Evolutionary conservation across 768 basidiomycete species (phyloP).

Genomic region (Collybia mongolica): DNA sequence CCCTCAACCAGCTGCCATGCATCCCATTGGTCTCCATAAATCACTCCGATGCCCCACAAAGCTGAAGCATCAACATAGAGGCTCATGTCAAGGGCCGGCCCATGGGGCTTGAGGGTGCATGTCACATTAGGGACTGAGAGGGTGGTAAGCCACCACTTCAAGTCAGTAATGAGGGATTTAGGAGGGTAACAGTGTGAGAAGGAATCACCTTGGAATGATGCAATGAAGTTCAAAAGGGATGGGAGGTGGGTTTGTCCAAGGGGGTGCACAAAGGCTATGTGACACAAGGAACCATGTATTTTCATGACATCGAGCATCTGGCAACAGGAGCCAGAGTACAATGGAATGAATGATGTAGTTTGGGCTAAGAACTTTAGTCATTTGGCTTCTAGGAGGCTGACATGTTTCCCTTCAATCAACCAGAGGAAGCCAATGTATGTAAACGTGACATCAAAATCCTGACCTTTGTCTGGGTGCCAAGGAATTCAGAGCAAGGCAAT

Average conservation of each 20-base stretch:
- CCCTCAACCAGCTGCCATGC: conserved; percentile 13
- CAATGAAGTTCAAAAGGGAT: conserved; percentile 21
- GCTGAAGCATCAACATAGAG: conserved; percentile 4
- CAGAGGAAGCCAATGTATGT: conserved; percentile 33
- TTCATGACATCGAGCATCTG: conserved; percentile 18
- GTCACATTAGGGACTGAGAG: neutral
- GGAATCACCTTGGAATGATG: conserved; percentile 15
- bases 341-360: conserved; percentile 13
- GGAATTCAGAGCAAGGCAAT: conserved; percentile 22
- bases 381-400: conserved; percentile 29
- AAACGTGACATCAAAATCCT: conserved; percentile 16
- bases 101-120: neutral
- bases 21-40: conserved; percentile 16
- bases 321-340: conserved; percentile 5
- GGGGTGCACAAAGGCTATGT: conserved; percentile 27
- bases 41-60: neutral
- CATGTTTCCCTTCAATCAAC: conserved; percentile 21
- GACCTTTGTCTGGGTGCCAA: conserved; percentile 26
- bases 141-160: conserved; percentile 27
- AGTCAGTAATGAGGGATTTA: conserved; percentile 15
- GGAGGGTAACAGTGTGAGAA: conserved; percentile 13
- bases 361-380: conserved; percentile 22
- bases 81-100: neutral
- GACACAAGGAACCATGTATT: conserved; percentile 28
- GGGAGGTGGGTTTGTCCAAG: conserved; percentile 18